Evolutionary conservation across 257 asterid genomes (phyloP), one percentile per base, ranked within the genome.

Genomic region (Solanum ahanhuiri): DNA sequence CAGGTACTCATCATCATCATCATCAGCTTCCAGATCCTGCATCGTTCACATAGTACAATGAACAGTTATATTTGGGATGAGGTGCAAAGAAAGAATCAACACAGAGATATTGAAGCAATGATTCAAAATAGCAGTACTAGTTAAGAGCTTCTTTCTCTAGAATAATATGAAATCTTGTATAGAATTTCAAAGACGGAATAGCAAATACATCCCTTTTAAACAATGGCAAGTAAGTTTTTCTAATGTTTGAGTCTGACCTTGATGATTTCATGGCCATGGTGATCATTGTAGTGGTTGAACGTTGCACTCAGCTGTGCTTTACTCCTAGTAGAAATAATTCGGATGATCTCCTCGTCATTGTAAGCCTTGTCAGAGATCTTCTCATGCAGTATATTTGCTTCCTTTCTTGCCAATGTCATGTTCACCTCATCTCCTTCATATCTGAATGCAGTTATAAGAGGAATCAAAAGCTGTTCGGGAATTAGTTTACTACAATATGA

Each of bases 241-340:
- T 45, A 48, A 79, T 79, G 79, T 33, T 37, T 82, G 23, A n/a
- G 77, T 7, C 25, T 20, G 91, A 96, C 98, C 98, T 95, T 95
- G 83, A 89, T 92, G 91, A 96, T 89, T 45, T 93, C 90, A 87
- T 86, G 94, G 90, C 98, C 98, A 87, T 92, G 93, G 2, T 85
- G 93, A 89, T 95, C 90, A n/a, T 93, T 91, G 72, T 94, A 95
- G 41, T 93, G 95, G 90, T 96, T 95, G 76, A 95, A 91, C 4
- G 98, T 93, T 85, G 98, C 99, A 88, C 91, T 96, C 81, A 96
- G 93, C 89, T 96, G 99, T 12, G 98, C 93, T 91, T 96, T 95
- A 94, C 98, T 95, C 92, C 98, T 92, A 1, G 99, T 95, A 2
- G 98, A 83, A 22, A 96, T 79, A 79, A 96, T 94, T 88, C 98